Evolutionary conservation across 805 yeast species (phyloP), one percentile per base, ranked within the genome.

Genomic region (Pichia exigua): DNA sequence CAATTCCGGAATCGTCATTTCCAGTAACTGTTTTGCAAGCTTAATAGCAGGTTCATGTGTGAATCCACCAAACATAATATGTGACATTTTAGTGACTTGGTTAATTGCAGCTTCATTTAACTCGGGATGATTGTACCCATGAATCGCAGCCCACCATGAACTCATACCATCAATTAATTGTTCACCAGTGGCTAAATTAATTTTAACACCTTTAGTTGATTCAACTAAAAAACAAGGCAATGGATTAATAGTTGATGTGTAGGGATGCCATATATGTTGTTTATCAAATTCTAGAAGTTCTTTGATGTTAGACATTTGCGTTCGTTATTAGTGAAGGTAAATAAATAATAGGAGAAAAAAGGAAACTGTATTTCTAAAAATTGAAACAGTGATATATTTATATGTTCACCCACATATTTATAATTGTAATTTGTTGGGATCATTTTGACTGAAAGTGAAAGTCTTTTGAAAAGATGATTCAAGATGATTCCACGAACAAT

Each of bases 61-160:
- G 9, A 50, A 30, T 15, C 53, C 53, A 17, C 50, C 53, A 47
- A 50, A 50, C 53, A 50, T 50, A 28, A 50, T 39, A 44, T 50
- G 53, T 13, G 53, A 50, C 44, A 50, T 38, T 18, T 47, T 50
- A 5, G 38, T 13, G 22, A 50, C 43, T 40, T 50, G 53, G 10
- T 20, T 30, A 11, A 10, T 39, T 5, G 50, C 50, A 8, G 53
- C 53, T 21, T 46, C 50, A 28, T 50, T 50, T 13, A 50, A 44
- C 17, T 50, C 53, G 2, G 53, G 50, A 32, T 50, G 47, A 22
- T 50, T 50, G 21, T 50, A 50, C 9, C 53, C 53, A 50, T 50
- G 53, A 38, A 46, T 26, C 4, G 53, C 53, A 1, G 47, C 46
- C 53, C 53, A 50, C 50, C 53, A 50, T 18, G 53, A 50, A 18